Evolutionary conservation across 805 yeast genomes (phyloP), one percentile per base, ranked within the genome.

Genomic region (Wickerhamomyces bisporus): DNA sequence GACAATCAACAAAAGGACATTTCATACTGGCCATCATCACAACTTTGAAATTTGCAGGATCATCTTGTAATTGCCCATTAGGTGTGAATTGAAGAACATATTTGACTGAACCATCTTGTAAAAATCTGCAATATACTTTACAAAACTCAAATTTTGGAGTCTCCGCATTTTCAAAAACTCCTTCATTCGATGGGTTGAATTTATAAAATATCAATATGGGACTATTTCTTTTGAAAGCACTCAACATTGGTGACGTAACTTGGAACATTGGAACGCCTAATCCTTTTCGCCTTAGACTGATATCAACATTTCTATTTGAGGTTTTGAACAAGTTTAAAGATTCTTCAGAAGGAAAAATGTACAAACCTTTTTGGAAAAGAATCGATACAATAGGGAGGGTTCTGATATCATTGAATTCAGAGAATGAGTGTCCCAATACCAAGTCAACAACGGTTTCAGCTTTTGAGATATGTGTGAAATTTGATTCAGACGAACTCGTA

Each of bases 231-330:
- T 49, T 52, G 33, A 64, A 61, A 13, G 61, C 49, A 0, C 61
- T 49, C 39, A 58, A 53, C 33, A 60, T 55, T 10, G 58, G 47
- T 2, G 62, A 45, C 3, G 53, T 41, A 3, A 60, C 55, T 35
- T 65, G 68, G 21, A 63, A 50, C 3, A 65, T 30, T 4, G 71
- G 71, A 21, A 60, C 38, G 0, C 66, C 70, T 8, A 42, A 25
- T 1, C 60, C 47, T 17, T 57, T 58, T 10, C 40, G 42, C 3
- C 39, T 36, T 6, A 46, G 35, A 25, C 49, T 50, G 11, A 49
- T 23, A 2, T 38, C 37, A 13, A 53, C 57, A 24, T 53, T 55
- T 20, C 62, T 51, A 28, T 53, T 50, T 31, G 58, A 55, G 0
- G 46, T 34, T 30, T 56, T 47, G 38, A 48, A 66, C 10, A 33